Evolutionary conservation across 768 basidiomycete species (phyloP).

Genomic region (Sporobolomyces pararoseus): DNA sequence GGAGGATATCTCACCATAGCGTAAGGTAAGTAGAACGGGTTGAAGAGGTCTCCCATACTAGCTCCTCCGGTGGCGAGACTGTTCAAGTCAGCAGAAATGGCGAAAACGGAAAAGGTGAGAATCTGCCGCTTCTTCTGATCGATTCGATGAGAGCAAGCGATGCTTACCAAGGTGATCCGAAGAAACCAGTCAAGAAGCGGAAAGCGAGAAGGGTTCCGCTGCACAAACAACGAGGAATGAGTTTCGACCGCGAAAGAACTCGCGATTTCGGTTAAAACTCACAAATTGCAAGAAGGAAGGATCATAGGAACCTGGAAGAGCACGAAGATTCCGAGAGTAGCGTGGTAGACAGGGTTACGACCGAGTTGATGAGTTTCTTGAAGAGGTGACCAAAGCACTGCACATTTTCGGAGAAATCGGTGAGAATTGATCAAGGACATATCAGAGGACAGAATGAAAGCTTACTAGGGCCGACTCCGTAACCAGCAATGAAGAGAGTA

Average conservation of each 20-base stretch:
- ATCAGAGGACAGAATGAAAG: neutral
- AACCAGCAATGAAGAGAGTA: constrained; percentile 45
- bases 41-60: constrained; percentile 35
- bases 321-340: constrained; percentile 49
- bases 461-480: constrained; percentile 48
- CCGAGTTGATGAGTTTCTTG: constrained; percentile 51
- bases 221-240: neutral
- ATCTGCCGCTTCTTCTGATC: too few species aligned
- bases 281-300: constrained; percentile 34
- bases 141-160: neutral
- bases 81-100: constrained; percentile 3
- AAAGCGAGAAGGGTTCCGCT: constrained; percentile 46
- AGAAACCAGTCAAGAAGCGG: constrained; percentile 51
- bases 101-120: too few species aligned
- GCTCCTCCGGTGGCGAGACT: constrained; percentile 51
- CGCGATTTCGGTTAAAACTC: too few species aligned
- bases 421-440: neutral
- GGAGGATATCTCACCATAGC: constrained; percentile 21
- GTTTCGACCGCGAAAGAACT: too few species aligned
- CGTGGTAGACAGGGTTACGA: constrained; percentile 49
- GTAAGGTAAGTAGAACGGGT: constrained; percentile 14
- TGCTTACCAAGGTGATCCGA: constrained; percentile 46
- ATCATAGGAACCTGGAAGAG: constrained; percentile 48
- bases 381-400: constrained; percentile 42
- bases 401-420: too few species aligned